Evolutionary conservation across 345 rosid genomes (phyloP), one percentile per base, ranked within the genome.

Genomic region (Ceriops tagal): DNA sequence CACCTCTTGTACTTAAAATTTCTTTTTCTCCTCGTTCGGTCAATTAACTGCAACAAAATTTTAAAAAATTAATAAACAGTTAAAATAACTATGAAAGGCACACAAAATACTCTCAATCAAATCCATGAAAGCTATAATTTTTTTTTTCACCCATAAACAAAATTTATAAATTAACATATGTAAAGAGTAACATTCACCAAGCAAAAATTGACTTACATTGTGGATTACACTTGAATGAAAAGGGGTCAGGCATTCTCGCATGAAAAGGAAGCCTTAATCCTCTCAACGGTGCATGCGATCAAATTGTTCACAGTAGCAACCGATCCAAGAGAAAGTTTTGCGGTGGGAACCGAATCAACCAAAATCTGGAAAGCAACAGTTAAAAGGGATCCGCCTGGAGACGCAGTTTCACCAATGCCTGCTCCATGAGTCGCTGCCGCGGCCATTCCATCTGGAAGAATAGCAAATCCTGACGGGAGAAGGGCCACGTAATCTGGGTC

Each of bases 331-430:
- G 97, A 89, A 3, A 89, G 89, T 79, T 89, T 89, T 3, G 96
- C 91, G 0, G 91, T 83, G 1, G 97, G 97, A 59, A 89, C 77
- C 21, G 88, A 83, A 68, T 89, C 92, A 0, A 89, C 92, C 66
- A 91, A 78, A 37, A 91, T 89, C 80, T 91, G 96, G 66, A 89
- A 89, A 0, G 91, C 96, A 32, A 89, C 86, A 1, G 97, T 91
- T 30, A 91, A 85, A 27, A 91, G 87, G 0, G 92, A 91, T 51
- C 97, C 96, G 20, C 86, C 79, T 0, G 75, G 6, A 22, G 58
- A 32, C 79, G 77, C 62, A 28, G 59, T 21, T 35, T 31, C 80
- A 5, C 34, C 69, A 39, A 58, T 28, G 61, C 61, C 47, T 13
- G 47, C 75, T 5, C 68, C 79, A 15, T 43, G 49, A 15, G 49